Percentiles rank a stretch among this genome's conserved stretches.
Conservation (phyloP, 768 basidiomycete species). For the Neoboletus magnificus region DNA sequence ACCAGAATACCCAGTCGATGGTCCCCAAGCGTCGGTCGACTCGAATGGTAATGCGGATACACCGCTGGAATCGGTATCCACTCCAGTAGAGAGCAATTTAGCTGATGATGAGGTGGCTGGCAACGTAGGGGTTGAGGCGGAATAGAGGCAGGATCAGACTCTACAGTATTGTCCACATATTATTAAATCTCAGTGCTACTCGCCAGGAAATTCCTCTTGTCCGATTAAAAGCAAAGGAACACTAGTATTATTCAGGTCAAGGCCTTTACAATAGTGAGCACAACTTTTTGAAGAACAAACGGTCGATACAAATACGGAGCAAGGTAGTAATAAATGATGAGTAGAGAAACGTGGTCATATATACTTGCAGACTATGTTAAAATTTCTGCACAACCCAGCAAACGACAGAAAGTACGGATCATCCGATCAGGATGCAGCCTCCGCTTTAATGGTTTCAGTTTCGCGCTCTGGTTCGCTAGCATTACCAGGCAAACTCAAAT, state of each 20-base stretch:
- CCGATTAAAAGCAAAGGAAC: conserved; percentile 12
- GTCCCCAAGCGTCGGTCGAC: conserved; percentile 25
- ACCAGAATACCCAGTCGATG: conserved; percentile 32
- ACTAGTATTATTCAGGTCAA: conserved; percentile 31
- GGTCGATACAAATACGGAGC: conserved; percentile 37
- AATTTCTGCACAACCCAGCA: conserved; percentile 26
- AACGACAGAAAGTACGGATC: conserved; percentile 23
- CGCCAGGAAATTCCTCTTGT: conserved; percentile 16
- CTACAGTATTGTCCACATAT: conserved; percentile 13
- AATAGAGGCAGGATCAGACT: conserved; percentile 13
- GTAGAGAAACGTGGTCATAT: conserved; percentile 31
- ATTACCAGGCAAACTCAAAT: conserved; percentile 57
- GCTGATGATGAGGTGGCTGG: conserved; percentile 37
- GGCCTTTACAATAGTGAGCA: conserved; percentile 36
- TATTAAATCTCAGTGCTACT: conserved; percentile 19
- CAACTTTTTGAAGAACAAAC: conserved; percentile 33
- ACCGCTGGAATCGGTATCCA: conserved; percentile 45
- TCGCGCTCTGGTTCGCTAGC: conserved; percentile 61
- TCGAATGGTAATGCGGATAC: conserved; percentile 40
- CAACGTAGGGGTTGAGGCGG: conserved; percentile 36
- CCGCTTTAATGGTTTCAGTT: conserved; percentile 64
- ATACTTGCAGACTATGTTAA: conserved; percentile 31
- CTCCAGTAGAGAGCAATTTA: conserved; percentile 33
- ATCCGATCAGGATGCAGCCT: conserved; percentile 39
- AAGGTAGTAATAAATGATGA: conserved; percentile 38